Evolutionary conservation across 1,284 basidiomycete species (phyloP).

Genomic region (Schizopora paradoxa): DNA sequence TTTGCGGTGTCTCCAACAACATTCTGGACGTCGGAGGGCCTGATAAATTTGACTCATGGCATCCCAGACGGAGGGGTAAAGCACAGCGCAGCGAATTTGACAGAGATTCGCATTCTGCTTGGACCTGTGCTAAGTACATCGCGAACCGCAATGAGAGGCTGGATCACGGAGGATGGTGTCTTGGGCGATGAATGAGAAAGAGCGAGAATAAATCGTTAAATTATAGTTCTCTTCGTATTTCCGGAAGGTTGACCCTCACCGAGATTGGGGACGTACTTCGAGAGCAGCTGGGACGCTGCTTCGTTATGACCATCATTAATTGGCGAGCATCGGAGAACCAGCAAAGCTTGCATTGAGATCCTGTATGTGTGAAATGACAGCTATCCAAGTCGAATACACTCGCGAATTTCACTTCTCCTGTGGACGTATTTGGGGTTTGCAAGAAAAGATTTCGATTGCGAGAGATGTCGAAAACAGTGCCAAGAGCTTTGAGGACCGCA

Average conservation of each 20-base stretch:
- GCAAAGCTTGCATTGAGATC: no score
- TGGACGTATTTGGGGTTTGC: conserved; percentile 39
- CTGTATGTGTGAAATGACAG: conserved; percentile 59
- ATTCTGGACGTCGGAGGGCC: conserved; percentile 35
- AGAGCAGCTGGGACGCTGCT: conserved; percentile 71
- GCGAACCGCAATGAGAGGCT: conserved; percentile 51
- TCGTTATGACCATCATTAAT: conserved; percentile 88
- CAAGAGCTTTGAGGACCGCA: conserved; percentile 59
- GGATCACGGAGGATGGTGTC: conserved; percentile 62
- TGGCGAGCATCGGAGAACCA: conserved; percentile 57
- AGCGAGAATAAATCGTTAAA: conserved; percentile 65
- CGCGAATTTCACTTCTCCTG: conserved; percentile 37
- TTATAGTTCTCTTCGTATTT: conserved; percentile 26
- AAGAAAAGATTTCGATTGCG: no score
- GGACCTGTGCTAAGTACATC: conserved; percentile 47
- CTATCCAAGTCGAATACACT: conserved; percentile 84
- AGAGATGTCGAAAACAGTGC: conserved; percentile 37
- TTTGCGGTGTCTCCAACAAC: neutral
- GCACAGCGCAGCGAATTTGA: conserved; percentile 52
- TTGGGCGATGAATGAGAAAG: conserved; percentile 83
- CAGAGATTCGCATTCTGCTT: conserved; percentile 89
- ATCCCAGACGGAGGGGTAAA: conserved; percentile 79
- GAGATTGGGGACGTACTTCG: conserved; percentile 57
- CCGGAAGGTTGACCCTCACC: conserved; percentile 25
- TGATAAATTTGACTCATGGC: conserved; percentile 80